Percentiles rank a stretch among this genome's conserved stretches.
Evolutionary conservation across 164 flowering plant species (phyloP).

Genomic region (Chimonanthus salicifolius): DNA sequence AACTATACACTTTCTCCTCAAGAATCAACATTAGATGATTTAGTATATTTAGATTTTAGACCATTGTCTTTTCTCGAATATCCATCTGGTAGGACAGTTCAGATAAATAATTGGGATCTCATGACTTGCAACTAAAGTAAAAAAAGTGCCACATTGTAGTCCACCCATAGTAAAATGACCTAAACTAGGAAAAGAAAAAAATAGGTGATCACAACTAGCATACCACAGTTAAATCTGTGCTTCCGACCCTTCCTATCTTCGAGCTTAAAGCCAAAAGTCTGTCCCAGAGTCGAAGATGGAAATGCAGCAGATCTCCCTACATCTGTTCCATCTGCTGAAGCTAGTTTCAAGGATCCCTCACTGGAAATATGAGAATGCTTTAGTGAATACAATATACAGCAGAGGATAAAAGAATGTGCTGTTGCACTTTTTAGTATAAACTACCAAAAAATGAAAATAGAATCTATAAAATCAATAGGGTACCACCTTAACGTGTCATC

Average conservation of each 20-base stretch:
- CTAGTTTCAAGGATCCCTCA: slow-evolving; percentile 68
- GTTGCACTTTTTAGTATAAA: background rate
- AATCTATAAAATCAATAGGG: too few relatives aligned
- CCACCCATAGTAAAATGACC: too few relatives aligned
- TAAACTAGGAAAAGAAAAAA: background rate
- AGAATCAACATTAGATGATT: background rate
- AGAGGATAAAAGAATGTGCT: background rate
- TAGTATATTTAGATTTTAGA: background rate
- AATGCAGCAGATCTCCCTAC: slow-evolving; percentile 43
- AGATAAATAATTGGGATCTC: too few relatives aligned
- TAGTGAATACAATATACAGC: slow-evolving; percentile 7
- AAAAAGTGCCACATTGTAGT: too few relatives aligned
- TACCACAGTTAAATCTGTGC: slow-evolving; percentile 93
- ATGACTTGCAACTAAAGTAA: too few relatives aligned
- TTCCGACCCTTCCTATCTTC: slow-evolving; percentile 81
- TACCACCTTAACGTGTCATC: slow-evolving; percentile 67
- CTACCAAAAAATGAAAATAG: too few relatives aligned
- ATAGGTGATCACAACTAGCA: slow-evolving; percentile 4
- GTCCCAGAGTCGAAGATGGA: slow-evolving; percentile 33
- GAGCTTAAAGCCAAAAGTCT: slow-evolving; percentile 69
- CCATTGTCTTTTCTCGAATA: background rate
- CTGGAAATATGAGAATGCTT: slow-evolving; percentile 28
- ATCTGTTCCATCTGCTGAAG: slow-evolving; percentile 68
- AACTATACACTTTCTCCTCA: background rate
- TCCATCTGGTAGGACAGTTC: background rate